Evolutionary conservation across 1,284 basidiomycete genomes (phyloP).

Genomic region (Erythrobasidium hasegawianum): DNA sequence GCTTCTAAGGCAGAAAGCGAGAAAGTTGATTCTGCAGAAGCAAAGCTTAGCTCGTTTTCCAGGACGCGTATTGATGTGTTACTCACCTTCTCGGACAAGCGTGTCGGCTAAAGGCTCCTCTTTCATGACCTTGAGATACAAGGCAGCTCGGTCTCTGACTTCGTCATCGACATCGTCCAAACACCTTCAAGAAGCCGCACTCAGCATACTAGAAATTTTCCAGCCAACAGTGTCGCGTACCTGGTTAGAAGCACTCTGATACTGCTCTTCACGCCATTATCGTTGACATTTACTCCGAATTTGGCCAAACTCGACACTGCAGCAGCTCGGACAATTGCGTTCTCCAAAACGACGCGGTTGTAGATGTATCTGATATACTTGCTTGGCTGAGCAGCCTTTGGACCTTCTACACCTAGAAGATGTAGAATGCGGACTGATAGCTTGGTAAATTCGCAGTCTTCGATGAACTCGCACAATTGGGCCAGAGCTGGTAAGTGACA

Average conservation of each 20-base stretch:
- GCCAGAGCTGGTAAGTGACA: no score
- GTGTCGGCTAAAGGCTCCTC: conserved; percentile 74
- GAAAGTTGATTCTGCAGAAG: conserved; percentile 73
- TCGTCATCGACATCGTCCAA: conserved; percentile 99
- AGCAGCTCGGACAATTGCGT: conserved; percentile 94
- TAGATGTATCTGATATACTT: conserved; percentile 99
- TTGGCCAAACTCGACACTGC: conserved; percentile 93
- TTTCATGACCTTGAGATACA: conserved; percentile 82
- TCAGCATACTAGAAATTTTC: no score
- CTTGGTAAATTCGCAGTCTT: conserved; percentile 99
- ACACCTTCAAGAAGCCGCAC: conserved; percentile 63
- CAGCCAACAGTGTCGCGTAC: conserved; percentile 55
- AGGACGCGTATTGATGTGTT: no score
- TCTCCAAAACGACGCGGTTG: conserved; percentile 97
- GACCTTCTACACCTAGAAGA: conserved; percentile 91
- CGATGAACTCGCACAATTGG: conserved; percentile 99
- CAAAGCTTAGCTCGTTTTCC: conserved; percentile 10
- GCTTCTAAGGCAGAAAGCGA: conserved; percentile 80
- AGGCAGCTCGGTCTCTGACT: conserved; percentile 92
- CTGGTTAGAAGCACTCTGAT: conserved; percentile 79
- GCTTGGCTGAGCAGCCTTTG: conserved; percentile 87
- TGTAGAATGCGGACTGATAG: conserved; percentile 95
- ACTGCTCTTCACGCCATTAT: conserved; percentile 73
- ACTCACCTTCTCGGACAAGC: conserved; percentile 90
- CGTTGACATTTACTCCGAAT: conserved; percentile 85